Evolutionary conservation across 1,284 basidiomycete genomes (phyloP).

Genomic region (Inonotus hispidus): DNA sequence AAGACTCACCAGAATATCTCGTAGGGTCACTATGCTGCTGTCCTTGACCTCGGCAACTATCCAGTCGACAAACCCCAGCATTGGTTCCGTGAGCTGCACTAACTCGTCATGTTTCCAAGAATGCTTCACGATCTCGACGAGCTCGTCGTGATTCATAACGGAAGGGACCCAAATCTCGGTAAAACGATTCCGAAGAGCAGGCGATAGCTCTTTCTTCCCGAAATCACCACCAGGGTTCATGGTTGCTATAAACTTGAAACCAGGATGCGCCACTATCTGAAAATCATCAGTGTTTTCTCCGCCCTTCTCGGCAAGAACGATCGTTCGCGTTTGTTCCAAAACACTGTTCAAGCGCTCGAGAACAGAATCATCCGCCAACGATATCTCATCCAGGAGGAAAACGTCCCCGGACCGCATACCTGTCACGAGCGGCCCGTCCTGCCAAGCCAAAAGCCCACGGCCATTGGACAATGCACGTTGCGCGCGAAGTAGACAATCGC

Average conservation of each 20-base stretch:
- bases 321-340: conserved; percentile 83
- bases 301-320: conserved; percentile 92
- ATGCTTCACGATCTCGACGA: conserved; percentile 73
- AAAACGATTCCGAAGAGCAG: conserved; percentile 95
- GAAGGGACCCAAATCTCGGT: conserved; percentile 99
- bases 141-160: conserved; percentile 71
- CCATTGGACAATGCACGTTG: conserved; percentile 26
- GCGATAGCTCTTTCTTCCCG: conserved; percentile 98
- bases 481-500: conserved; percentile 24
- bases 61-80: conserved; percentile 86
- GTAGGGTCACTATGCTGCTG: conserved; percentile 65
- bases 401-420: conserved; percentile 88
- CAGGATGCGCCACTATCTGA: conserved; percentile 55
- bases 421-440: conserved; percentile 89
- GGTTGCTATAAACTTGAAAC: conserved; percentile 92
- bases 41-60: conserved; percentile 65
- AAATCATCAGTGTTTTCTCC: conserved; percentile 70
- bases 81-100: conserved; percentile 49
- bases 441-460: conserved; percentile 92
- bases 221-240: conserved; percentile 99
- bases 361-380: conserved; percentile 96
- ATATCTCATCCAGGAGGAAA: conserved; percentile 95
- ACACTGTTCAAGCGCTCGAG: conserved; percentile 97
- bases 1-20: conserved; percentile 80
- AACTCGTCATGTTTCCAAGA: conserved; percentile 67